phyloP scores from a whole-genome alignment of 179 eudicot species.

The Beta corolliflora region DNA sequence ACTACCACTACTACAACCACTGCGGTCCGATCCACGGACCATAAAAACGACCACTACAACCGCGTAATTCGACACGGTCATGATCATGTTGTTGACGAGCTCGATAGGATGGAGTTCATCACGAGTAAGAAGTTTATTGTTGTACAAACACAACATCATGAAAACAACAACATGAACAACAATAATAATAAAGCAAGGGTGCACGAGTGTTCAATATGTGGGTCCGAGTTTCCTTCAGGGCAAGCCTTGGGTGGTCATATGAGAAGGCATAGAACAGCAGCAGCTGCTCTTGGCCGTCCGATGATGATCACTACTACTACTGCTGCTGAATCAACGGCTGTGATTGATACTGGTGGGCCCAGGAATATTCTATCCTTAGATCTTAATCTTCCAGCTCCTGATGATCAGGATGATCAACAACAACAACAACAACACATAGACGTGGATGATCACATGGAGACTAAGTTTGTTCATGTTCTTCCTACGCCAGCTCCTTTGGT shows the following conservation, averaged over 20 bases:
- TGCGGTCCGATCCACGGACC: background rate
- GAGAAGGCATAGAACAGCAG: conserved; percentile 57
- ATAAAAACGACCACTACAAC: background rate
- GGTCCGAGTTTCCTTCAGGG: conserved; percentile 75
- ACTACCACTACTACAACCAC: background rate
- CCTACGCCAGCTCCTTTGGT: conserved; percentile 40
- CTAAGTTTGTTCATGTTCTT: conserved; percentile 39
- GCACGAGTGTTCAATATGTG: conserved; percentile 77
- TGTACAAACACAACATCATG: background rate
- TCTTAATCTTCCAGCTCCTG: conserved; percentile 50
- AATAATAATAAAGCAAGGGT: conserved; percentile 25
- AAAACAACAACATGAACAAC: background rate
- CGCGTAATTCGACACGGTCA: background rate
- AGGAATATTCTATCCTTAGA: conserved; percentile 38
- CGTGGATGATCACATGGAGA: conserved; percentile 22
- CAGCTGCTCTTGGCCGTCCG: background rate
- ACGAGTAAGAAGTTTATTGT: background rate
- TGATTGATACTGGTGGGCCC: conserved; percentile 19
- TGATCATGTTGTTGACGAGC: conserved; percentile 10
- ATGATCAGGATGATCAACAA: conserved; percentile 26
- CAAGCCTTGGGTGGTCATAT: conserved; percentile 86
- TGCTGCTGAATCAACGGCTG: conserved; percentile 8
- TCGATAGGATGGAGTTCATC: background rate
- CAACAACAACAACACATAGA: too few species aligned
- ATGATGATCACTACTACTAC: background rate